Conservation (phyloP, 177 flowering plant species). For the Tripterygium wilfordii region DNA sequence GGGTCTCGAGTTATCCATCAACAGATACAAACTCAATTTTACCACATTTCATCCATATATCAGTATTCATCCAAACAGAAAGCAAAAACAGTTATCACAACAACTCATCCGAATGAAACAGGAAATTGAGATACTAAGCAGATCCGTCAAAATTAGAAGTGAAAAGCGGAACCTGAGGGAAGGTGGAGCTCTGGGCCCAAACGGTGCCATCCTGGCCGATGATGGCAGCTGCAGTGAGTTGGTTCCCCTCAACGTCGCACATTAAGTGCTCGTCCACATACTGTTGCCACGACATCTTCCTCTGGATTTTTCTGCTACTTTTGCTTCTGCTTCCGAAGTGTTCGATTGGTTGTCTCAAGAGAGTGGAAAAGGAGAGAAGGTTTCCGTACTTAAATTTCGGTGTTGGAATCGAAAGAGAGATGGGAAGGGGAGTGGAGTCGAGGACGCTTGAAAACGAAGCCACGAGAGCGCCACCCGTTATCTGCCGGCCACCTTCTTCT, state of each 20-base stretch:
- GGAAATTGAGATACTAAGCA: background rate
- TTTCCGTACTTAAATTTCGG: too few species aligned
- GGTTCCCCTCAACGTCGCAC: constrained; percentile 57
- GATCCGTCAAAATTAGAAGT: background rate
- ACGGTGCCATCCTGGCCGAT: constrained; percentile 55
- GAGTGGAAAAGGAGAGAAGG: background rate
- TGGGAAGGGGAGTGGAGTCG: too few species aligned
- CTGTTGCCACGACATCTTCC: constrained; percentile 50
- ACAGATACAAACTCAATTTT: too few species aligned
- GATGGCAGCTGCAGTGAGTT: constrained; percentile 49
- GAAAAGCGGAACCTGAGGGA: constrained; percentile 40
- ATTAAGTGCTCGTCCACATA: constrained; percentile 53
- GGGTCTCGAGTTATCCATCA: too few species aligned
- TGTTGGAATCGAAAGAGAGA: too few species aligned
- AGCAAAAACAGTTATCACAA: background rate
- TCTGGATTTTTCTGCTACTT: background rate
- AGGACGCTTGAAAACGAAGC: too few species aligned
- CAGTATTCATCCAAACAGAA: too few species aligned
- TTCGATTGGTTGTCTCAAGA: background rate
- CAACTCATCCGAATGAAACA: background rate
- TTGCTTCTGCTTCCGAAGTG: background rate
- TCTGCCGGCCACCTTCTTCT: too few species aligned
- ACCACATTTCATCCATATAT: too few species aligned
- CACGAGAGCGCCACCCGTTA: too few species aligned
- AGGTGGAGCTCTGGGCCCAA: constrained; percentile 45